Evolutionary conservation across 169 alveolate species (phyloP).

Genomic region (Cryptosporidium tyzzeri): DNA sequence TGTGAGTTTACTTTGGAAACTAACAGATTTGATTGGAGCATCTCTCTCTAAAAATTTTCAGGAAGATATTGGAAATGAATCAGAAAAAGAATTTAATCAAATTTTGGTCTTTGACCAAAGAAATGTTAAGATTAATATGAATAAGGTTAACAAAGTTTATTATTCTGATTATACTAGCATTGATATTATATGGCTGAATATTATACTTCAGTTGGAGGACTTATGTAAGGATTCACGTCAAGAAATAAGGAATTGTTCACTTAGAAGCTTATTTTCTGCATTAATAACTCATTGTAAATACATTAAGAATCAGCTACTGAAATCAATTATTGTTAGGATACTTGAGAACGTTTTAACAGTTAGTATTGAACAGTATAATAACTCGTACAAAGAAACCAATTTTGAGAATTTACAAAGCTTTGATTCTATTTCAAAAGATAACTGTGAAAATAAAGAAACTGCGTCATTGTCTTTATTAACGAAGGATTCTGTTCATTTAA

Average conservation of each 20-base stretch:
- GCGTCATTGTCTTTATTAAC: neutral
- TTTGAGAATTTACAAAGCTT: neutral
- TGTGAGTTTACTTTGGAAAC: constrained; percentile 62
- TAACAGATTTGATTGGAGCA: constrained; percentile 43
- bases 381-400: neutral
- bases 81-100: neutral
- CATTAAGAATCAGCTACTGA: constrained; percentile 12
- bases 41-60: neutral
- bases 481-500: neutral
- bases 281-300: constrained; percentile 37
- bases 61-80: neutral
- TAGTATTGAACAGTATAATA: constrained; percentile 13
- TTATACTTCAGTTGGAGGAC: constrained; percentile 52
- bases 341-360: constrained; percentile 9
- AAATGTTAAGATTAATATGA: constrained; percentile 12
- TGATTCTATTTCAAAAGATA: neutral
- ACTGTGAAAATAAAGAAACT: neutral
- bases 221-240: constrained; percentile 67
- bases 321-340: constrained; percentile 6
- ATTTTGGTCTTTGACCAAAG: constrained; percentile 7
- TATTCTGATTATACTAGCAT: constrained; percentile 13
- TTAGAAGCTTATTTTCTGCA: constrained; percentile 37
- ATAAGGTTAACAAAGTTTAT: neutral
- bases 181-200: constrained; percentile 52
- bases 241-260: constrained; percentile 57